Base-by-base conservation (phyloP, 495 filamentous ascomycete species). In the Hyaloscypha finlandica region DNA sequence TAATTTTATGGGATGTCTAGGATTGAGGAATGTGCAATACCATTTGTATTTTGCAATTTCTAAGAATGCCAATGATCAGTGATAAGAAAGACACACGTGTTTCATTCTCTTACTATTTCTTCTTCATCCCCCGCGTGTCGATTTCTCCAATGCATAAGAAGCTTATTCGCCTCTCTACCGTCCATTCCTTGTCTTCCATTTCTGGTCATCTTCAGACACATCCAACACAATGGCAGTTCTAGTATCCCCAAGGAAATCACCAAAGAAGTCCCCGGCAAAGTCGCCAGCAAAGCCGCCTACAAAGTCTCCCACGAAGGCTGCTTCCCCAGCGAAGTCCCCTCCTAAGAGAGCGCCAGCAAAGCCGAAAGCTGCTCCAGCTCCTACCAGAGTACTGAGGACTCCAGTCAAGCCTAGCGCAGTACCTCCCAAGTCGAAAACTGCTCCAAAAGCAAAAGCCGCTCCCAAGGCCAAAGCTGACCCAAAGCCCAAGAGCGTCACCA, bases 1-100 rank as follows among this genome's bases (percentile, higher is more conserved):
- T 56, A 25, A 56, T 56, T 56, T 29, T 56, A 56, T 32, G 22
- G 35, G 42, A 56, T 30, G 53, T 56, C 53, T 56, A 56, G 11
- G 53, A 32, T 29, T 4, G 5, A 56, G 53, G 53, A 56, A 56
- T 56, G 53, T 56, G 22, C 20, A 25, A 29, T 32, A 56, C 20
- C 53, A 56, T 56, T 56, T 25, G 53, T 56, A 8, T 56, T 54
- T 29, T 54, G 19, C 51, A n/a, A 54, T 16, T 3, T n/a, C 16
- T 54, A 54, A 54, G 51, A 20, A 20, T 54, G 25, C 4, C 25
- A 32, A 56, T 8, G 22, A 56, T 29, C 22, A 56, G 42, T 48
- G 4, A 48, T 48, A 19, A 16, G 42, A 6, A 48, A 48, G 42
- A 48, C 9, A 16, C 16, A 48, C 42, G 9, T 12, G 9, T 48